phyloP scores from a whole-genome alignment of 805 yeast genomes.

The Pichia eremophila region DNA sequence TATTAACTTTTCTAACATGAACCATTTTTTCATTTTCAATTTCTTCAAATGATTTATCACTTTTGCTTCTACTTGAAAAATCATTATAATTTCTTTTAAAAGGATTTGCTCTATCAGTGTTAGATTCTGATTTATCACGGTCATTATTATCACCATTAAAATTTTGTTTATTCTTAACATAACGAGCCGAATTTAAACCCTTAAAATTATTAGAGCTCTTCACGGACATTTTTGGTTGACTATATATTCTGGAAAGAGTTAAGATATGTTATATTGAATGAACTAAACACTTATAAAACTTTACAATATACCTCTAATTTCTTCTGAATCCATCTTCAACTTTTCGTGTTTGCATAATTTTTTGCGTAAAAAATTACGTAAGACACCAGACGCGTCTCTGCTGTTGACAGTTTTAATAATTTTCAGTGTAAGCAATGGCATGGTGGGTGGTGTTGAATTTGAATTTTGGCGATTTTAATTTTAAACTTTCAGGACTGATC shows the following conservation, averaged over 20 bases:
- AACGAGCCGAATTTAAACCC: slow-evolving; percentile 20
- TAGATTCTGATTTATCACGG: background rate
- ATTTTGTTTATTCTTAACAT: slow-evolving; percentile 15
- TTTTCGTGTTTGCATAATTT: no score
- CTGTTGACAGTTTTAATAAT: no score
- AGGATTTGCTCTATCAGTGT: background rate
- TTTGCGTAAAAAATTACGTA: no score
- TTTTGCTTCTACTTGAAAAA: slow-evolving; percentile 8
- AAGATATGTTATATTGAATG: no score
- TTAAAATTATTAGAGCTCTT: slow-evolving; percentile 10
- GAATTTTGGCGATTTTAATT: background rate
- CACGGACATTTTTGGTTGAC: slow-evolving; percentile 9
- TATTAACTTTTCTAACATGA: slow-evolving; percentile 51
- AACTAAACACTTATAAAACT: no score
- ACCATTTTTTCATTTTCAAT: slow-evolving; percentile 33
- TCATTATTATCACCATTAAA: background rate
- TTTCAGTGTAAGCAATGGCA: no score
- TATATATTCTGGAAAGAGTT: no score
- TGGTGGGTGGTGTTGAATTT: no score
- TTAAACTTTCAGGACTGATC: no score
- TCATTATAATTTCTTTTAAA: slow-evolving; percentile 1
- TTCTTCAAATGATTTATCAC: slow-evolving; percentile 2
- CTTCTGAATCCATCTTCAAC: no score
- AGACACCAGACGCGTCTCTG: no score
- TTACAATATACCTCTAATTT: no score